These are phyloP conservation scores for Pichia cabralensis DNA, from an alignment of 805 yeast genomes.

Conservation along the genomic window DNA sequence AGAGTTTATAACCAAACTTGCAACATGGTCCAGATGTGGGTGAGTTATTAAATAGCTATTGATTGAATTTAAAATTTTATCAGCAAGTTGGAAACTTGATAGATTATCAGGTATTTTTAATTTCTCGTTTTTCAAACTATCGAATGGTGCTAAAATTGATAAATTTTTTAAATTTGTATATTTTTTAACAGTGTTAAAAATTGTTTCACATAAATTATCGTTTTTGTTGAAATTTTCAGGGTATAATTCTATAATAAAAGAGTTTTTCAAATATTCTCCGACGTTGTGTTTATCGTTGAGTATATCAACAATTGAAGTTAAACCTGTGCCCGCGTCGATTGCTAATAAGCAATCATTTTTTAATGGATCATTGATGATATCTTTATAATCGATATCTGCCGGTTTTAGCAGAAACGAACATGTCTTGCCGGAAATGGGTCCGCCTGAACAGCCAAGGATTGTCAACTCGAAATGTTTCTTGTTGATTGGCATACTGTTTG, in stretches of 20 bases:
- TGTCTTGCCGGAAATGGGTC: constrained; percentile 65
- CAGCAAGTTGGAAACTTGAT: constrained; percentile 1
- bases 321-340: constrained; percentile 75
- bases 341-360: constrained; percentile 38
- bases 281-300: constrained; percentile 7
- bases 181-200: background rate
- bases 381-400: constrained; percentile 29
- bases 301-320: constrained; percentile 40
- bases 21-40: constrained; percentile 75
- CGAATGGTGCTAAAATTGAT: too few relatives aligned
- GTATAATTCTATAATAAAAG: constrained; percentile 13
- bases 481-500: constrained; percentile 15
- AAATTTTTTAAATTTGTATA: background rate
- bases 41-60: constrained; percentile 56
- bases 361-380: constrained; percentile 11
- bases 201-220: too few relatives aligned
- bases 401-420: constrained; percentile 65
- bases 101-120: background rate
- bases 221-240: constrained; percentile 1
- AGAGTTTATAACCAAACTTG: constrained; percentile 60
- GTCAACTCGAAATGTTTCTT: constrained; percentile 41
- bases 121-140: background rate
- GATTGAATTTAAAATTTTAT: constrained; percentile 27
- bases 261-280: background rate
- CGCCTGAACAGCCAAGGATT: constrained; percentile 74